Evolutionary conservation across 345 rosid genomes (phyloP).

Genomic region (Dipteronia sinensis): DNA sequence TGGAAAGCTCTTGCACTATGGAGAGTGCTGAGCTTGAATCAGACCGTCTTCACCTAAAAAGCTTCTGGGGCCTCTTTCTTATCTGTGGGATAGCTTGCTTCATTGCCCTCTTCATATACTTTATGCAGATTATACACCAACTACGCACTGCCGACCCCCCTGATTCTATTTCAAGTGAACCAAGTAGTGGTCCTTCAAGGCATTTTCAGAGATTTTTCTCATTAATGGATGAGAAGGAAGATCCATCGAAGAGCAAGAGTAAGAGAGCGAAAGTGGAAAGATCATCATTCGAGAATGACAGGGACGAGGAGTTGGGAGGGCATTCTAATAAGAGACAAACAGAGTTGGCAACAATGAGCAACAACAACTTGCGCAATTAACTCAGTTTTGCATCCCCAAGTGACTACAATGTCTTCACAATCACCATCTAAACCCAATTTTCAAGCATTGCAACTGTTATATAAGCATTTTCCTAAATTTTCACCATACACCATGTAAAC

Average conservation of each 20-base stretch:
- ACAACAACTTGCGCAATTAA: background rate
- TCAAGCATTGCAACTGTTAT: background rate
- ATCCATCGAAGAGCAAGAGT: slow-evolving; percentile 33
- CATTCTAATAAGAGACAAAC: slow-evolving; percentile 20
- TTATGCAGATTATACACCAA: slow-evolving; percentile 50
- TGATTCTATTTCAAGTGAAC: slow-evolving; percentile 33
- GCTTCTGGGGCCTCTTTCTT: slow-evolving; percentile 91
- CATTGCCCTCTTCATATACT: slow-evolving; percentile 64
- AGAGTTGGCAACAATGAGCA: slow-evolving; percentile 21
- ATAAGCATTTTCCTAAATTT: background rate
- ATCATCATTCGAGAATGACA: slow-evolving; percentile 30
- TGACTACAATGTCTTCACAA: background rate
- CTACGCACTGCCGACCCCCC: slow-evolving; percentile 24
- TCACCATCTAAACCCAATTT: background rate
- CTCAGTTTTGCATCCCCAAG: background rate
- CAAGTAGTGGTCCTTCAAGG: slow-evolving; percentile 37
- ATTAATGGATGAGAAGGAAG: slow-evolving; percentile 80
- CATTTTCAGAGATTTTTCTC: slow-evolving; percentile 60
- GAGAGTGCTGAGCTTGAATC: slow-evolving; percentile 72
- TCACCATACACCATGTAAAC: background rate
- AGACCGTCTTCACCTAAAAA: slow-evolving; percentile 66
- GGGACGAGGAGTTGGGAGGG: slow-evolving; percentile 28
- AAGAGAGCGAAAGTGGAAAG: slow-evolving; percentile 64
- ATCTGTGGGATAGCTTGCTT: slow-evolving; percentile 78
- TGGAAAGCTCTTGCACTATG: slow-evolving; percentile 60